Evolutionary conservation across 805 yeast genomes (phyloP).

Genomic region (Candida andamanensis): DNA sequence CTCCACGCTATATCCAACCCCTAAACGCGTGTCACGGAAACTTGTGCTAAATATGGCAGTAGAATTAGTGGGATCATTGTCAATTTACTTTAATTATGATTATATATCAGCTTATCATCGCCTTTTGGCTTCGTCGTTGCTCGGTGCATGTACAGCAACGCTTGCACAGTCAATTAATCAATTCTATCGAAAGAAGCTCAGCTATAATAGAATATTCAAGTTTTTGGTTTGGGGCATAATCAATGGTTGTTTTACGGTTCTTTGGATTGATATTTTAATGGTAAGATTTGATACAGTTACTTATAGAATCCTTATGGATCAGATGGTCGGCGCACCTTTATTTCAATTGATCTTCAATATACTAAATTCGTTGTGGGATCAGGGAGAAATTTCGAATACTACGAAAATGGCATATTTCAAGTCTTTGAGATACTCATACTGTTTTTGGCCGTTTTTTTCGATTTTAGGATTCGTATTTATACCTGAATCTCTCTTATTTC

Average conservation of each 20-base stretch:
- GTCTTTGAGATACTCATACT: constrained; percentile 47
- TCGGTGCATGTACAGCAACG: constrained; percentile 38
- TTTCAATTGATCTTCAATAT: constrained; percentile 50
- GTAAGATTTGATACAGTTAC: constrained; percentile 27
- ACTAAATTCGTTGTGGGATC: constrained; percentile 53
- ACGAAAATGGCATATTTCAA: constrained; percentile 38
- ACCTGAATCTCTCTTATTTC: constrained; percentile 48
- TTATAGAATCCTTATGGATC: constrained; percentile 47
- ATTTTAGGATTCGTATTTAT: constrained; percentile 44
- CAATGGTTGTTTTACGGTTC: constrained; percentile 49
- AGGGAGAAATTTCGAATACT: constrained; percentile 30
- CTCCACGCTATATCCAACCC: constrained; percentile 11
- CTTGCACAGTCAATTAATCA: constrained; percentile 40
- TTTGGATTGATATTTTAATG: constrained; percentile 51
- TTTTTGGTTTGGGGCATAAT: constrained; percentile 57
- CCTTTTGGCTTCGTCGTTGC: constrained; percentile 31
- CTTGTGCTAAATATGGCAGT: constrained; percentile 19
- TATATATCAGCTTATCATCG: constrained; percentile 16
- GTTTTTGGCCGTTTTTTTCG: constrained; percentile 59
- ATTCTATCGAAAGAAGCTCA: constrained; percentile 26
- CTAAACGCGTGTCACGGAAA: constrained; percentile 10
- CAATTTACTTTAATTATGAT: constrained; percentile 27
- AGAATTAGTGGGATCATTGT: constrained; percentile 22
- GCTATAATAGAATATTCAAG: constrained; percentile 32
- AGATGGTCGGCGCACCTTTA: constrained; percentile 47